These are phyloP conservation scores for Diplodia corticola DNA, from an alignment of 2,329 filamentous ascomycete species.

Conservation along the genomic window DNA sequence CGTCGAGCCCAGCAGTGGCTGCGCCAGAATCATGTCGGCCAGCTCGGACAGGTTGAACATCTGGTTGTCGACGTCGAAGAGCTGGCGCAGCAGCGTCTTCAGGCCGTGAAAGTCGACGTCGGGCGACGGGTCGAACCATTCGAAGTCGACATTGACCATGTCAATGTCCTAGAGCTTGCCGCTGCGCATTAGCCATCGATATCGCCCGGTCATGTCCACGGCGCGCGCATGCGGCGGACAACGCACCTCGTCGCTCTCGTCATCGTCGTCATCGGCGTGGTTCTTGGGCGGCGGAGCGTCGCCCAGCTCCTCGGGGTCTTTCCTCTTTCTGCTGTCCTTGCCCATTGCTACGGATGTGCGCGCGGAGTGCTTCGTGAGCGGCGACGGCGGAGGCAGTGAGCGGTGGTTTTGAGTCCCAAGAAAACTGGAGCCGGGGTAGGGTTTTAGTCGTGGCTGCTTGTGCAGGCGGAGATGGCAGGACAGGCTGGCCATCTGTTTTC, in stretches of 20 bases:
- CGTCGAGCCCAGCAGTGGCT: constrained; percentile 86
- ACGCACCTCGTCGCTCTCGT: constrained; percentile 38
- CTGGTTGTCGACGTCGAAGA: constrained; percentile 84
- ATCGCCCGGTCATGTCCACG: constrained; percentile 15
- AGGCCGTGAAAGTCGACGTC: constrained; percentile 92
- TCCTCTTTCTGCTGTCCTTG: constrained; percentile 36
- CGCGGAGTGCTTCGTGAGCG: background rate
- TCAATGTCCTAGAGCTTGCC: constrained; percentile 69
- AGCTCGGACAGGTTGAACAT: constrained; percentile 86
- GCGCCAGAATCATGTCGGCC: constrained; percentile 80
- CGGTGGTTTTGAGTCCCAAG: constrained; percentile 5
- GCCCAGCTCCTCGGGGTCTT: constrained; percentile 36
- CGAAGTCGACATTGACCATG: constrained; percentile 93
- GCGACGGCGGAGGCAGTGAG: background rate
- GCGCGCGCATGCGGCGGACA: constrained; percentile 4
- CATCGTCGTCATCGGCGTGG: constrained; percentile 36
- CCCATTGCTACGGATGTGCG: constrained; percentile 31
- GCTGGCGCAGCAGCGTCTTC: constrained; percentile 84
- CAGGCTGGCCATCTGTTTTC: background rate
- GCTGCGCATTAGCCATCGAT: constrained; percentile 21
- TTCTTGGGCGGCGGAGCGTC: constrained; percentile 35
- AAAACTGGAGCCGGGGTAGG: constrained; percentile 2
- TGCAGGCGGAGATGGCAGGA: background rate
- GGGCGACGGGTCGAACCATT: constrained; percentile 95
- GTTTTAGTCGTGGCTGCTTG: background rate